Percentiles rank a stretch among this genome's conserved stretches.
Evolutionary conservation across 2,329 filamentous ascomycete genomes (phyloP).

Genomic region (Penicillium sp.): DNA sequence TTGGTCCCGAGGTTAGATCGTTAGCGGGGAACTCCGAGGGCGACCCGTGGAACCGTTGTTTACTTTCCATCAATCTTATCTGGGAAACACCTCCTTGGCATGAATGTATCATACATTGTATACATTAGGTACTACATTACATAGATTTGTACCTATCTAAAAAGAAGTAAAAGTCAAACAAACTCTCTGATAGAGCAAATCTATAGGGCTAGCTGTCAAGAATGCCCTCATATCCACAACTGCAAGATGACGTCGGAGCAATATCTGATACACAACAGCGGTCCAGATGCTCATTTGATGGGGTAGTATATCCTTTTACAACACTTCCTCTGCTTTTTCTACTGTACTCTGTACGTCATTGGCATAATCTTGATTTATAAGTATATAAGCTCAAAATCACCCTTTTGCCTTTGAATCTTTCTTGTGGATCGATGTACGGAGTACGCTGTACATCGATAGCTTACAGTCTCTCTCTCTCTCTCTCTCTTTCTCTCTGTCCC

Average conservation of each 20-base stretch:
- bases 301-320: background rate
- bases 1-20: slow-evolving; percentile 3
- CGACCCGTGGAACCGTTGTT: slow-evolving; percentile 15
- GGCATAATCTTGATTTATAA: background rate
- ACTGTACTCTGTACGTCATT: slow-evolving; percentile 2
- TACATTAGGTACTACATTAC: no score
- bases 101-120: background rate
- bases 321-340: background rate
- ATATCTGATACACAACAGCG: background rate
- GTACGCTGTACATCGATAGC: no score
- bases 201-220: slow-evolving; percentile 1
- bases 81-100: no score
- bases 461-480: background rate
- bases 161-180: background rate
- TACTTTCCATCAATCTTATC: slow-evolving; percentile 2
- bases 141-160: background rate
- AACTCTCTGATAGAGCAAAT: background rate
- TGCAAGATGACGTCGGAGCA: slow-evolving; percentile 19
- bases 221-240: background rate
- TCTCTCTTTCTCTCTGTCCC: background rate
- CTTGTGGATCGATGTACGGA: background rate
- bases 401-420: background rate
- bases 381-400: slow-evolving; percentile 1
- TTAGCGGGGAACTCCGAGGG: slow-evolving; percentile 2
- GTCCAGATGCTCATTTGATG: slow-evolving; percentile 8